A percentile compares a stretch with the other conserved stretches of the same genome.
phyloP scores from a whole-genome alignment of 208 protist genomes.

The Crithidia fasciculata region DNA sequence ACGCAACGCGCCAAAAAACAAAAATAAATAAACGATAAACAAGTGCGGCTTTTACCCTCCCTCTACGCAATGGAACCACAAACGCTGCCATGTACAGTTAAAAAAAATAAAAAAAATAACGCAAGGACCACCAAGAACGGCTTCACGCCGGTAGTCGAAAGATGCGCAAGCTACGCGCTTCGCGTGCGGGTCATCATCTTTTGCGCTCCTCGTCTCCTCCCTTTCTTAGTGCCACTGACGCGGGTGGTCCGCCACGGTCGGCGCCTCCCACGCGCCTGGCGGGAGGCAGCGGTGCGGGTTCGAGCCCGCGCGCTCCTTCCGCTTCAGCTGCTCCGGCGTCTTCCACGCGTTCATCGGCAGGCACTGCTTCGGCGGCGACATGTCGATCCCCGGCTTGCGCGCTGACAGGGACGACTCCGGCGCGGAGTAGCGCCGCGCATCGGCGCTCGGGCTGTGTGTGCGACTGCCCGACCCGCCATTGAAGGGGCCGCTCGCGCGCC shows the following conservation, averaged over 20 bases:
- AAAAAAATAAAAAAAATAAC: conserved; percentile 18
- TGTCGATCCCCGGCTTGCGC: conserved; percentile 22
- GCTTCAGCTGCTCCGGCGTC: conserved; percentile 15
- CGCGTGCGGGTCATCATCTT: no score
- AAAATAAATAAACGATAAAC: no score
- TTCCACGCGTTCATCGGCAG: conserved; percentile 29
- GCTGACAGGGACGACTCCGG: no score
- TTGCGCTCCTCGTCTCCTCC: neutral
- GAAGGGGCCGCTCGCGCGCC: neutral
- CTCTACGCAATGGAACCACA: no score
- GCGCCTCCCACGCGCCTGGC: conserved; percentile 20
- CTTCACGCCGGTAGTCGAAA: no score
- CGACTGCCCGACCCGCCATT: neutral
- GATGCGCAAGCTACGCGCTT: no score
- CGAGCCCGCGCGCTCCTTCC: conserved; percentile 8
- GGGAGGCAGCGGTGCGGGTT: conserved; percentile 3
- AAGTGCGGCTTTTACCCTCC: no score
- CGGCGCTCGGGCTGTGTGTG: neutral
- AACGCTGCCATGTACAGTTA: neutral
- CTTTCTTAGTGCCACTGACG: conserved; percentile 30
- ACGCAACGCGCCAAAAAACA: neutral
- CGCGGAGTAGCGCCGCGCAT: conserved; percentile 11
- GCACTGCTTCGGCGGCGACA: conserved; percentile 21
- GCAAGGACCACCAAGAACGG: conserved; percentile 1
- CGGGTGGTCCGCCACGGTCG: conserved; percentile 16